Evolutionary conservation across 2,329 filamentous ascomycete species (phyloP).

Genomic region (Fusarium algeriense): DNA sequence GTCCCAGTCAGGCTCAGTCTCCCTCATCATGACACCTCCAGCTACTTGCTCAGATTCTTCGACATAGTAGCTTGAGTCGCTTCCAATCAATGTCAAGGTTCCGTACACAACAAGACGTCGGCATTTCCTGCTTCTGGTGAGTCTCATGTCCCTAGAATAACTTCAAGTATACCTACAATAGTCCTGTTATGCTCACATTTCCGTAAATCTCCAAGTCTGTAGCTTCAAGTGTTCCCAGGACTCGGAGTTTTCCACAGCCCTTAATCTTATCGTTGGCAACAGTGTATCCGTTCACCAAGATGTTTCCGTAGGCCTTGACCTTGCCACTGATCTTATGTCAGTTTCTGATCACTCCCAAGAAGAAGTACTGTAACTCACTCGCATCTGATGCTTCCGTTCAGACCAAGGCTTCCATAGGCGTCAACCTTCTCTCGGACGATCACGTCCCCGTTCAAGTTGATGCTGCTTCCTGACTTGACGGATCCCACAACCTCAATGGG

Average conservation of each 20-base stretch:
- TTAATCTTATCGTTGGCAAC: slow-evolving; percentile 58
- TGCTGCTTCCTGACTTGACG: slow-evolving; percentile 59
- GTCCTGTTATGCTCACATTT: slow-evolving; percentile 59
- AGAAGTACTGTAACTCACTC: slow-evolving; percentile 49
- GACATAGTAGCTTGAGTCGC: slow-evolving; percentile 58
- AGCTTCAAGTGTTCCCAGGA: slow-evolving; percentile 58
- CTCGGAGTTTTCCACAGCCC: slow-evolving; percentile 60
- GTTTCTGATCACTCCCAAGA: background rate
- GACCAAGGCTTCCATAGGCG: slow-evolving; percentile 59
- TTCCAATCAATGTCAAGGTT: slow-evolving; percentile 61
- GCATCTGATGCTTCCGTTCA: slow-evolving; percentile 59
- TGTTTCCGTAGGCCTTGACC: slow-evolving; percentile 62
- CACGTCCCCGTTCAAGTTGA: slow-evolving; percentile 60
- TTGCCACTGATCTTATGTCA: slow-evolving; percentile 51
- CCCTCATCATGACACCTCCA: slow-evolving; percentile 58
- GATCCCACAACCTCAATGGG: slow-evolving; percentile 62
- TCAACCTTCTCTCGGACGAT: slow-evolving; percentile 59
- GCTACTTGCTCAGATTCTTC: slow-evolving; percentile 58
- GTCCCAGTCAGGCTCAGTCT: slow-evolving; percentile 58
- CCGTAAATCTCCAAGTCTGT: slow-evolving; percentile 62
- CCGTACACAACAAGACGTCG: slow-evolving; percentile 59
- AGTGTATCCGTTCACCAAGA: slow-evolving; percentile 56
- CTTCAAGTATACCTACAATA: slow-evolving; percentile 52
- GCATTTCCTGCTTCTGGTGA: slow-evolving; percentile 53
- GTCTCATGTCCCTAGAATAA: background rate